Evolutionary conservation across 495 filamentous ascomycete genomes (phyloP).

Genomic region (Penicillium pancosmium): DNA sequence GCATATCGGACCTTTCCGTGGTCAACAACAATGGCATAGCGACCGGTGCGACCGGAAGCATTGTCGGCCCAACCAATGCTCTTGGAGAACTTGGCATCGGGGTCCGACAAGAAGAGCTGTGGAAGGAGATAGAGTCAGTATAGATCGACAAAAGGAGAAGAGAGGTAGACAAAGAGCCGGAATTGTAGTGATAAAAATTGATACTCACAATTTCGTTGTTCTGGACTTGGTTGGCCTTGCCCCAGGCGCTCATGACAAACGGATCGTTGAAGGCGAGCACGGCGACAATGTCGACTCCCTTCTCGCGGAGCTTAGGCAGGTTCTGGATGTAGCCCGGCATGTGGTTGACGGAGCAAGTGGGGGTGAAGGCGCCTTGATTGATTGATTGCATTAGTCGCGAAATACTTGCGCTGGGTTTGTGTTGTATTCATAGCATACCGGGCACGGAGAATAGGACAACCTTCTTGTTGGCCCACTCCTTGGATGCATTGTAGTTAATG

Average conservation of each 20-base stretch:
- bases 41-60: conserved; percentile 63
- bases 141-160: neutral
- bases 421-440: conserved; percentile 42
- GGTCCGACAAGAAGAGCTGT: conserved; percentile 82
- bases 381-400: neutral
- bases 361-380: conserved; percentile 80
- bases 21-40: conserved; percentile 86
- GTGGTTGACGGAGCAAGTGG: conserved; percentile 84
- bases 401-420: neutral
- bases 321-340: conserved; percentile 82
- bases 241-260: conserved; percentile 93
- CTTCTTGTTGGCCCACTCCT: conserved; percentile 86
- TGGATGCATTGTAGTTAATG: conserved; percentile 76
- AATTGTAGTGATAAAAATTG: too few species aligned
- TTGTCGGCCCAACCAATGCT: conserved; percentile 77
- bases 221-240: conserved; percentile 83
- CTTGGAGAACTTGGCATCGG: conserved; percentile 72
- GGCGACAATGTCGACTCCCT: conserved; percentile 82
- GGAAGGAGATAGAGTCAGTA: neutral
- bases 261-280: conserved; percentile 87
- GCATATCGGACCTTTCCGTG: conserved; percentile 87
- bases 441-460: conserved; percentile 88
- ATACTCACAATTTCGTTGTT: conserved; percentile 70
- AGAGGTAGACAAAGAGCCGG: too few species aligned
- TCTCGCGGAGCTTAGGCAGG: conserved; percentile 67